phyloP scores from a whole-genome alignment of 768 basidiomycete species.

The Lactarius deliciosus region DNA sequence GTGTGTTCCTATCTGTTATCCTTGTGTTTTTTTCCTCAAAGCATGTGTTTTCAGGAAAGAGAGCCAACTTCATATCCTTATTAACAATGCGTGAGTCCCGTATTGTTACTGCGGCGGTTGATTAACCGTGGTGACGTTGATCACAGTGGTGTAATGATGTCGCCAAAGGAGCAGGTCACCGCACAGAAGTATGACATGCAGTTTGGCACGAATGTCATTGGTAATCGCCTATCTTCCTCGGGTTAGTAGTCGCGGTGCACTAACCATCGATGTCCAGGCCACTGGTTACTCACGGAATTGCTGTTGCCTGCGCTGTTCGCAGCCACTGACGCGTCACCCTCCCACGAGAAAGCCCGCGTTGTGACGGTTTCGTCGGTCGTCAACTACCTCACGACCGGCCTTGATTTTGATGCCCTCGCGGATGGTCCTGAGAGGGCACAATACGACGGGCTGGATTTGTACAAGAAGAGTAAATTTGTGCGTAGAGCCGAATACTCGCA shows the following conservation, averaged over 20 bases:
- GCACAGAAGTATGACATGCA: slow-evolving; percentile 53
- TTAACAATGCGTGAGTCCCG: slow-evolving; percentile 49
- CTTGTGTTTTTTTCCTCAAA: slow-evolving; percentile 13
- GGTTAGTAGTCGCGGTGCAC: not conserved
- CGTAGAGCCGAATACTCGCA: slow-evolving; percentile 12
- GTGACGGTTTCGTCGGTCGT: slow-evolving; percentile 48
- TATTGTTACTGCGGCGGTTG: not conserved
- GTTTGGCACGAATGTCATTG: slow-evolving; percentile 57
- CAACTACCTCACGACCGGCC: slow-evolving; percentile 34
- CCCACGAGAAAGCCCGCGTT: slow-evolving; percentile 45
- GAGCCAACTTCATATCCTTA: slow-evolving; percentile 45
- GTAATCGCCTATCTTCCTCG: slow-evolving; percentile 32
- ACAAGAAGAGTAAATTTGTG: slow-evolving; percentile 48
- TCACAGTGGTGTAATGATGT: slow-evolving; percentile 49
- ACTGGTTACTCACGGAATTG: slow-evolving; percentile 56
- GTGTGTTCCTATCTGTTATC: slow-evolving; percentile 27
- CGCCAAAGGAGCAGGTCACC: slow-evolving; percentile 43
- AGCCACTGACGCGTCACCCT: slow-evolving; percentile 41
- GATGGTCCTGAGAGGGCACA: slow-evolving; percentile 34
- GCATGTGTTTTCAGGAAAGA: slow-evolving; percentile 40
- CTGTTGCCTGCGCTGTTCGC: slow-evolving; percentile 50
- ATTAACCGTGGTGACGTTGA: not conserved
- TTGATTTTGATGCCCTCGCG: slow-evolving; percentile 43
- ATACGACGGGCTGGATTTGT: slow-evolving; percentile 23
- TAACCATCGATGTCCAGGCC: slow-evolving; percentile 41